Evolutionary conservation across 2,329 filamentous ascomycete genomes (phyloP).

Genomic region (Sporothrix sp.): DNA sequence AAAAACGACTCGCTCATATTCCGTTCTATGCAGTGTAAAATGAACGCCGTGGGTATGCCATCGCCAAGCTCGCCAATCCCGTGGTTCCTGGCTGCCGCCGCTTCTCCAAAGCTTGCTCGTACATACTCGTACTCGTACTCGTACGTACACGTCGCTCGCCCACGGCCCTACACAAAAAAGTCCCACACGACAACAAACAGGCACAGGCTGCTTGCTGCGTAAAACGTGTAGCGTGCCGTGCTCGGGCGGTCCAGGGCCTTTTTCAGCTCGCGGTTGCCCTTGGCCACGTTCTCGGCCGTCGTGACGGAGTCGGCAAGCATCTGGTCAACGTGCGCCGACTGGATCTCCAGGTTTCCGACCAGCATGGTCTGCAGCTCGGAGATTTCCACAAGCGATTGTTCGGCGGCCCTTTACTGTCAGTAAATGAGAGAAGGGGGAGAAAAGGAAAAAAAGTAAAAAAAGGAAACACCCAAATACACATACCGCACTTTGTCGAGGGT

Average conservation of each 20-base stretch:
- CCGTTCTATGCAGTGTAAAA: neutral
- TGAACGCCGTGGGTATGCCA: constrained; percentile 3
- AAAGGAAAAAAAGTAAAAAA: neutral
- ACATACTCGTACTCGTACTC: no score
- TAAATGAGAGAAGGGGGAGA: neutral
- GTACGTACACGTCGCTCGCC: neutral
- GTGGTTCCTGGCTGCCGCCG: neutral
- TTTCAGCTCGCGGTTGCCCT: constrained; percentile 86
- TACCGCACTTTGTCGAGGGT: constrained; percentile 92
- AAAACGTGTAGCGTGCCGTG: constrained; percentile 69
- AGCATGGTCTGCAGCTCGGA: constrained; percentile 84
- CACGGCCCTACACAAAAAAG: constrained; percentile 42
- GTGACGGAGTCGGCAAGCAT: constrained; percentile 73
- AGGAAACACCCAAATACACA: constrained; percentile 26
- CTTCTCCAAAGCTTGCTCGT: neutral
- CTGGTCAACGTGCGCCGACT: constrained; percentile 82
- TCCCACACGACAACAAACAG: constrained; percentile 70
- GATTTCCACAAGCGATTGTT: constrained; percentile 86
- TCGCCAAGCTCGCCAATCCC: neutral
- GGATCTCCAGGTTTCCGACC: constrained; percentile 72
- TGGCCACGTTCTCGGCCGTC: constrained; percentile 77
- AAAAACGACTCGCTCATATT: neutral
- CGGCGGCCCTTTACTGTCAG: constrained; percentile 54
- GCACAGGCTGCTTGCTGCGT: constrained; percentile 66
- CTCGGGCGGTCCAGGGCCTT: constrained; percentile 64